Evolutionary conservation across 2,329 filamentous ascomycete genomes (phyloP), one percentile per base, ranked within the genome.

Genomic region (Fusarium sp.): DNA sequence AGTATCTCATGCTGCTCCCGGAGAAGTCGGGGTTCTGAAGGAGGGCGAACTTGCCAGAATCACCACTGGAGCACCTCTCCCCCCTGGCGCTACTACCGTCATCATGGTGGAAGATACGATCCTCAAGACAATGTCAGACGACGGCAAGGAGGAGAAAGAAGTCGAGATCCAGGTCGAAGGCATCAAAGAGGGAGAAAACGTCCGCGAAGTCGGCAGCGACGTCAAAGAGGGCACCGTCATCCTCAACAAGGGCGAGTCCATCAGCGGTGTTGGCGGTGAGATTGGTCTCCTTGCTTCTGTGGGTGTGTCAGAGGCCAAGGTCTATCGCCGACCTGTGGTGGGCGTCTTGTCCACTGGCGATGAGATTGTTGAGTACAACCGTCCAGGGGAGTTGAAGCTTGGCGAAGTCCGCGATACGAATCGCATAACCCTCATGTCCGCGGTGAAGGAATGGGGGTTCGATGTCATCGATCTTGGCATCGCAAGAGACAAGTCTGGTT

Each of bases 321-420:
- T 96, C 8, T 98, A 93, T 83, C 90, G 88, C 58, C 92, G 91
- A 64, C 96, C 97, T 1, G 85, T 94, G 10, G 87, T 99, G 9
- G 97, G 95, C 6, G 92, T 99, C 2, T 84, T 99, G 20, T 98
- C 95, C 61, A 99, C 97, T 0, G 97, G 97, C 25, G 96, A 99
- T 80, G 97, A 99, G 82, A 94, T 99, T 59, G 92, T 98, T 6
- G 89, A 92, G 71, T 92, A 97, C 78, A 86, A 92, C 68, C 85
- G 89, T 30, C 86, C 90, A 0, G 90, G 89, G 0, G 84, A 86
- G 0, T 85, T 98, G 10, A 88, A 87, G 5, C 86, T 94, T 0
- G 97, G 97, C 41, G 94, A 98, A 82, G 97, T 99, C 23, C 89
- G 97, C 66, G 97, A 99, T 82, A 97, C 94, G 5, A 99, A 99